A percentile compares a stretch with the other conserved stretches of the same genome.
Conservation (phyloP, 2,329 filamentous ascomycete species). For the Fusarium temperatum region DNA sequence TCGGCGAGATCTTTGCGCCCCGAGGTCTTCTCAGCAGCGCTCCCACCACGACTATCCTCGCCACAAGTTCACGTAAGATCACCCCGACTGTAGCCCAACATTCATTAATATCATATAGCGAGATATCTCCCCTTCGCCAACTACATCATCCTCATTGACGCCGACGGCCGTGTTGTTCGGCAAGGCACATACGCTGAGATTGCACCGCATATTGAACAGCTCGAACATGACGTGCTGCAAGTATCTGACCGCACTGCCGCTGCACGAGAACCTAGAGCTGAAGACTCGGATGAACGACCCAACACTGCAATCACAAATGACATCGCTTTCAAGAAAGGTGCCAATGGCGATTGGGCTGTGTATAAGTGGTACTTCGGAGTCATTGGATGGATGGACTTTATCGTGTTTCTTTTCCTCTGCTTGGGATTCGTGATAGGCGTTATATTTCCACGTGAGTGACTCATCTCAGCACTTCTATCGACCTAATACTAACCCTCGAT, state of each 20-base stretch:
- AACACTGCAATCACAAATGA: background rate
- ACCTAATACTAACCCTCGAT: fast-evolving
- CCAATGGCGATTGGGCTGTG: background rate
- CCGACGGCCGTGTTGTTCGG: background rate
- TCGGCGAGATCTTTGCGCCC: background rate
- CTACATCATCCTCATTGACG: background rate
- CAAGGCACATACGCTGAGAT: background rate
- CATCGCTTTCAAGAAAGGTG: background rate
- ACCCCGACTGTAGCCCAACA: fast-evolving
- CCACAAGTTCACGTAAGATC: background rate
- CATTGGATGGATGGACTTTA: background rate
- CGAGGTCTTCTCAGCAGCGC: background rate
- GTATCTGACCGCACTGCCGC: background rate
- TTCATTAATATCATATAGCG: background rate
- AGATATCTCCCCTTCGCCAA: background rate
- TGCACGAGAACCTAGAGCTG: background rate
- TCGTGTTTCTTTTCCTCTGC: background rate
- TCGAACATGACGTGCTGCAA: background rate
- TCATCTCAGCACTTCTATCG: fast-evolving
- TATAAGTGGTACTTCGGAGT: background rate
- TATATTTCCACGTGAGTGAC: background rate
- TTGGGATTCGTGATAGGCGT: background rate
- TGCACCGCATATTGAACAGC: background rate
- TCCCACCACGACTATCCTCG: background rate
- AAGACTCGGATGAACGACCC: background rate